Conservation (phyloP, 1,284 basidiomycete species). For the Ceratobasidium sp. region DNA sequence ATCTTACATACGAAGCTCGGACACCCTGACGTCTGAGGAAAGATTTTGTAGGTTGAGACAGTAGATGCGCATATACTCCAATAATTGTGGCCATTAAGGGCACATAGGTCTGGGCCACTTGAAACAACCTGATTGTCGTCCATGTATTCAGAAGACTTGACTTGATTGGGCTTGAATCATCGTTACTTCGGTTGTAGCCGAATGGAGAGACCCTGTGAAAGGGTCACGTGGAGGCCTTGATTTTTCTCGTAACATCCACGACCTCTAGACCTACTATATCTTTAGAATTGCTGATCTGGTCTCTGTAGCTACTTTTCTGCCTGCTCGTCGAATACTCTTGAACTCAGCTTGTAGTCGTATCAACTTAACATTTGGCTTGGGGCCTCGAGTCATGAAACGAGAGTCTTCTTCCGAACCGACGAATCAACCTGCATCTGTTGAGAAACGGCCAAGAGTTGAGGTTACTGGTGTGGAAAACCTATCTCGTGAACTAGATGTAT, state of each 20-base stretch:
- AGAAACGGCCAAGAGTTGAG: conserved; percentile 25
- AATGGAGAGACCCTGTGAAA: not conserved
- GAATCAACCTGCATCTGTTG: not conserved
- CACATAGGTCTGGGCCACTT: too few relatives aligned
- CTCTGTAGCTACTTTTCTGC: too few relatives aligned
- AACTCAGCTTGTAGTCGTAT: not conserved
- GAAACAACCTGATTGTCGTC: too few relatives aligned
- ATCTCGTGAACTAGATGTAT: not conserved
- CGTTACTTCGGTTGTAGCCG: too few relatives aligned
- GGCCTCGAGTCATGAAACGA: conserved; percentile 26
- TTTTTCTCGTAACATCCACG: not conserved
- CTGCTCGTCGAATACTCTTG: not conserved
- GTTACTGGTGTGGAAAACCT: not conserved
- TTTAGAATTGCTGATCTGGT: not conserved
- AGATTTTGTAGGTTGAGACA: too few relatives aligned
- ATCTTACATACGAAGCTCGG: too few relatives aligned
- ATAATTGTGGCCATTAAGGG: too few relatives aligned
- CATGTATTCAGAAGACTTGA: too few relatives aligned
- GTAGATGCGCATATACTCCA: too few relatives aligned
- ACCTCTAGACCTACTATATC: not conserved
- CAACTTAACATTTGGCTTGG: not conserved
- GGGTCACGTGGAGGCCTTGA: not conserved
- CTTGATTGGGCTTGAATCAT: too few relatives aligned
- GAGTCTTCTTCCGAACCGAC: conserved; percentile 15
- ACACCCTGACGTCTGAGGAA: too few relatives aligned